Conservation (phyloP, 2,329 filamentous ascomycete species). For the Sarocladium strictum region DNA sequence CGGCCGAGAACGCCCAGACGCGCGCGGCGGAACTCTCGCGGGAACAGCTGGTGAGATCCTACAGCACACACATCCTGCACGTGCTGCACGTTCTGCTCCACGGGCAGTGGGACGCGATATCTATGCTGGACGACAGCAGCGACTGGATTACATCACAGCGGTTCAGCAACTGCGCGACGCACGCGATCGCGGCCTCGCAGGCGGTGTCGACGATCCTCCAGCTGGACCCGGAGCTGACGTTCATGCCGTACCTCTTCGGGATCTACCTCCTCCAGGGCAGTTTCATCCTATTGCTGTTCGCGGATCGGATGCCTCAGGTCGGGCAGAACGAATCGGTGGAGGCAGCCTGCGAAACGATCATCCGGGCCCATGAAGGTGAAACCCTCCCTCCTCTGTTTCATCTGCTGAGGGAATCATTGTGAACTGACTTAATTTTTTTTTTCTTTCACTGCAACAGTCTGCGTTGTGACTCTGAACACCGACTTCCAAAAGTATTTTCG, state of each 20-base stretch:
- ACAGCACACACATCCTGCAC: constrained; percentile 41
- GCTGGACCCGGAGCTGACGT: constrained; percentile 42
- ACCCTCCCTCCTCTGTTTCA: neutral
- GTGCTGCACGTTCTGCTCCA: constrained; percentile 42
- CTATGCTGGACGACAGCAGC: constrained; percentile 41
- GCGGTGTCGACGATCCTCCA: constrained; percentile 39
- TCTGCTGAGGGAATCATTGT: too few relatives aligned
- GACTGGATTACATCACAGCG: constrained; percentile 41
- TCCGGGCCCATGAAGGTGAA: constrained; percentile 40
- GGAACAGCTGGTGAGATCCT: constrained; percentile 35
- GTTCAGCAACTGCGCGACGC: constrained; percentile 39
- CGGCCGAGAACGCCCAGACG: neutral
- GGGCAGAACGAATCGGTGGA: constrained; percentile 39
- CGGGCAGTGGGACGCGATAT: constrained; percentile 44
- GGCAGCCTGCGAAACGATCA: constrained; percentile 42
- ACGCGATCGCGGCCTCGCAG: constrained; percentile 40
- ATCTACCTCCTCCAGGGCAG: constrained; percentile 47
- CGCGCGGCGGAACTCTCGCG: constrained; percentile 22
- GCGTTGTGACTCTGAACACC: constrained; percentile 33
- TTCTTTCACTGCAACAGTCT: constrained; percentile 17
- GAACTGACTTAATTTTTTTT: too few relatives aligned
- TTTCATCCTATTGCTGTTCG: constrained; percentile 42
- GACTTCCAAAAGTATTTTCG: constrained; percentile 44
- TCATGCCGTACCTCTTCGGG: constrained; percentile 47
- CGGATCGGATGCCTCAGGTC: constrained; percentile 41